phyloP scores from a whole-genome alignment of 2,329 filamentous ascomycete species.

The Cladophialophora carrionii region DNA sequence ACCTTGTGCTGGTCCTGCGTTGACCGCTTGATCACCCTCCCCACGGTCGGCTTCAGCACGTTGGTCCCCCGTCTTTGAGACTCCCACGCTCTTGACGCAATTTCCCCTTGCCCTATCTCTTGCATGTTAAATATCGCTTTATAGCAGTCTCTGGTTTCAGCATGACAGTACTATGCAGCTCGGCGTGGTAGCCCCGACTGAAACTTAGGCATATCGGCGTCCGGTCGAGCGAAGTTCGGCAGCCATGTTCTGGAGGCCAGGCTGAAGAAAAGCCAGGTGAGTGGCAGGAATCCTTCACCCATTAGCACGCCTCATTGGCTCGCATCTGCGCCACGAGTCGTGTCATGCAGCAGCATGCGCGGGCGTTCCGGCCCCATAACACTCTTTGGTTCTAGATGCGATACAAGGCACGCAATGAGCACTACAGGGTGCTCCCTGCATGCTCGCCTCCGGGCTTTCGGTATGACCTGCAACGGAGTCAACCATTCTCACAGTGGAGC shows the following conservation, averaged over 20 bases:
- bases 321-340: conserved; percentile 6
- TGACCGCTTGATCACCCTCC: neutral
- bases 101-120: neutral
- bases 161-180: conserved; percentile 11
- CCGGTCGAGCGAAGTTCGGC: conserved; percentile 11
- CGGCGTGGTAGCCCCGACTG: conserved; percentile 2
- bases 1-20: neutral
- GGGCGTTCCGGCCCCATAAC: conserved; percentile 11
- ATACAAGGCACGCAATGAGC: conserved; percentile 17
- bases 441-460: conserved; percentile 17
- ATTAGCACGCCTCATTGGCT: conserved; percentile 12
- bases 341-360: conserved; percentile 5
- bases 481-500: conserved; percentile 11
- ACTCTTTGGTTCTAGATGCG: conserved; percentile 25
- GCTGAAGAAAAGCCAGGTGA: conserved; percentile 10
- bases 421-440: conserved; percentile 6
- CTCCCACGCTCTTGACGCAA: neutral
- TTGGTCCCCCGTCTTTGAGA: neutral
- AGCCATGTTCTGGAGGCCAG: neutral
- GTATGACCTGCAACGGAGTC: conserved; percentile 12
- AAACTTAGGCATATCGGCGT: conserved; percentile 9
- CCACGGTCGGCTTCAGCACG: neutral
- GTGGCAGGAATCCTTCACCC: conserved; percentile 9
- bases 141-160: neutral
- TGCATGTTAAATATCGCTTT: neutral